Base-by-base conservation (phyloP, 2,329 filamentous ascomycete genomes). In the Cadophora malorum region DNA sequence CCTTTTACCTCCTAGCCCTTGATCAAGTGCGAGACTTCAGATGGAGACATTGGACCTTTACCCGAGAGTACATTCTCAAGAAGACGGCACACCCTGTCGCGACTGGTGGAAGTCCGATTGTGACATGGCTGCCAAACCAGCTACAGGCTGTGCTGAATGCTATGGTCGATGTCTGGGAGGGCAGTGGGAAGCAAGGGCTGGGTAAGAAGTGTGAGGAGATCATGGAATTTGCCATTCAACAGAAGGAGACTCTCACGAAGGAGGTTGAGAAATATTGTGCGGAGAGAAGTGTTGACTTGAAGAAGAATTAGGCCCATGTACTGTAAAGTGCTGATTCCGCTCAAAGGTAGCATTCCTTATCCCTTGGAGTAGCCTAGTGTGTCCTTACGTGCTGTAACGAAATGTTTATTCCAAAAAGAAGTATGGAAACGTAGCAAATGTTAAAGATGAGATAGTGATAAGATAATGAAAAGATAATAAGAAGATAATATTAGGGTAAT, bases 31-130 rank as follows among this genome's bases (percentile, higher is more conserved):
- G 92, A 66, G 91, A 93, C 77, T 95, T 95, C 82, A 83, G 92
- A 68, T 95, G 91, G 90, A 83, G 92, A 7, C 92, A 95, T 79
- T 95, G 92, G 92, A 92, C 91, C 78, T 95, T 95, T 77, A 92
- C 91, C 1, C 85, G 91, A 68, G 91, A 94, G 82, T 95, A 95
- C 77, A 94, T 95, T 74, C 84, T 95, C 70, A 93, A 93, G 83
- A 87, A 88, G 76, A 94, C 90, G 0, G 83, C 81, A 21, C 91
- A 95, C 76, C 91, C 92, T 0, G 93, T 90, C 1, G 92, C 92
- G 0, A 95, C 92, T 0, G 92, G 92, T 1, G 92, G 92, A 21
- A 92, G 89, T 73, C 92, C 92, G 3, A 94, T 95, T 69, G 91
- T 94, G 19, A 94, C 91, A 2, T 95, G 92, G 92, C 80, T 95